phyloP scores from a whole-genome alignment of 2,329 filamentous ascomycete genomes.

The Fusarium clavum region DNA sequence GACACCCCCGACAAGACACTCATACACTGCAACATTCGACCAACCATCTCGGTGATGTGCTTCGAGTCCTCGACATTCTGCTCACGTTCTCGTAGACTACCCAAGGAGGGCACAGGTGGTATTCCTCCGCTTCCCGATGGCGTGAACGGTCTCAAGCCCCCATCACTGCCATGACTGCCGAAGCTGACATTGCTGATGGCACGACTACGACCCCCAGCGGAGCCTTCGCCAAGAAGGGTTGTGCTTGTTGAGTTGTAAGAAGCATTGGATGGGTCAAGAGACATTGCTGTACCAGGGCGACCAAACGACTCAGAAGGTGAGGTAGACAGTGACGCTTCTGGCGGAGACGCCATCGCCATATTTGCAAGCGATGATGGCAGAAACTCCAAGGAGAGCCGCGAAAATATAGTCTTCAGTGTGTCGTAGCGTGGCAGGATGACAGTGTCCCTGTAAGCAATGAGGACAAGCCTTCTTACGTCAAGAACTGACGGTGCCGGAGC shows the following conservation, averaged over 20 bases:
- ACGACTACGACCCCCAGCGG: slow-evolving; percentile 73
- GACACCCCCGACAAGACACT: slow-evolving; percentile 79
- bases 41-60: slow-evolving; percentile 92
- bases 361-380: slow-evolving; percentile 65
- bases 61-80: slow-evolving; percentile 75
- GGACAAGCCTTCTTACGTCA: slow-evolving; percentile 88
- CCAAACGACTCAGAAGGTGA: slow-evolving; percentile 63
- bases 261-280: slow-evolving; percentile 77
- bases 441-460: slow-evolving; percentile 88
- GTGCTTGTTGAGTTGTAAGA: slow-evolving; percentile 85
- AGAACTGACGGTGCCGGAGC: slow-evolving; percentile 68
- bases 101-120: slow-evolving; percentile 47
- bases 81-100: slow-evolving; percentile 65
- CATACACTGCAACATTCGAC: slow-evolving; percentile 95
- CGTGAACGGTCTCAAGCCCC: slow-evolving; percentile 64
- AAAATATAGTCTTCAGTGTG: slow-evolving; percentile 88
- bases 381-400: slow-evolving; percentile 86
- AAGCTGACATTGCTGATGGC: slow-evolving; percentile 88
- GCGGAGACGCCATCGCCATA: slow-evolving; percentile 66
- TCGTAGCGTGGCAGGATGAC: slow-evolving; percentile 92
- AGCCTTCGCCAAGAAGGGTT: slow-evolving; percentile 78
- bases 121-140: slow-evolving; percentile 51
- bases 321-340: slow-evolving; percentile 62
- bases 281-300: slow-evolving; percentile 79
- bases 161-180: slow-evolving; percentile 63